Percentiles rank a stretch among this genome's conserved stretches.
phyloP scores from a whole-genome alignment of 768 basidiomycete species.

The Dictyophora rubrovolvata region DNA sequence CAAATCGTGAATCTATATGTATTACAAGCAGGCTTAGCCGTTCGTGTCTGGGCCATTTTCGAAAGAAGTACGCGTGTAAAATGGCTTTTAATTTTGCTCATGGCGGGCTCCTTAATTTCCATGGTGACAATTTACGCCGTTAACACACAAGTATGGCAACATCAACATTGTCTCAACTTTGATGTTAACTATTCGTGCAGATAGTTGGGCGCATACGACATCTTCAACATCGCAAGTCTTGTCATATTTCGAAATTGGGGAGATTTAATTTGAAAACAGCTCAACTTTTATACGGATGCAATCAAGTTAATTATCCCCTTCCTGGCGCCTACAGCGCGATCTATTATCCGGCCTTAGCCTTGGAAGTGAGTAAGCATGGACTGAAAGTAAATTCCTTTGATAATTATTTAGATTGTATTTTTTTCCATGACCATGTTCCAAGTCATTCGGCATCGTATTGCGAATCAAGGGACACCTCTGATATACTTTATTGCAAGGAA shows the following conservation, averaged over 20 bases:
- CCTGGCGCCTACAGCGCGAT: neutral
- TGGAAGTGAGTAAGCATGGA: neutral
- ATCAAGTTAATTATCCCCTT: neutral
- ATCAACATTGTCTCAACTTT: neutral
- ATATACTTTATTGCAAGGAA: neutral
- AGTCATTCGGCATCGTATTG: neutral
- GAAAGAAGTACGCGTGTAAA: neutral
- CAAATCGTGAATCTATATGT: neutral
- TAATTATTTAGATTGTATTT: neutral
- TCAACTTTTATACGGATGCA: neutral
- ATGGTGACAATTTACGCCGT: neutral
- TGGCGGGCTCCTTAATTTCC: neutral
- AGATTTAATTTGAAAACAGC: neutral
- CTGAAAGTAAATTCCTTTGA: neutral
- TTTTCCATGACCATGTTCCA: neutral
- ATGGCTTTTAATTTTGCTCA: neutral
- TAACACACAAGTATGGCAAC: neutral
- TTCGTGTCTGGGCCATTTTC: neutral
- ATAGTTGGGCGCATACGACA: neutral
- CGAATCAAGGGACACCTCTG: neutral
- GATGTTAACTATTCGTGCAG: neutral
- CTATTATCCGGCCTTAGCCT: neutral
- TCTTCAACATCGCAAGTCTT: neutral
- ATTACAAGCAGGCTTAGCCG: neutral
- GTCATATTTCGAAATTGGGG: neutral